Evolutionary conservation across 2,329 filamentous ascomycete species (phyloP).

Genomic region (Sclerotiophoma versabilis): DNA sequence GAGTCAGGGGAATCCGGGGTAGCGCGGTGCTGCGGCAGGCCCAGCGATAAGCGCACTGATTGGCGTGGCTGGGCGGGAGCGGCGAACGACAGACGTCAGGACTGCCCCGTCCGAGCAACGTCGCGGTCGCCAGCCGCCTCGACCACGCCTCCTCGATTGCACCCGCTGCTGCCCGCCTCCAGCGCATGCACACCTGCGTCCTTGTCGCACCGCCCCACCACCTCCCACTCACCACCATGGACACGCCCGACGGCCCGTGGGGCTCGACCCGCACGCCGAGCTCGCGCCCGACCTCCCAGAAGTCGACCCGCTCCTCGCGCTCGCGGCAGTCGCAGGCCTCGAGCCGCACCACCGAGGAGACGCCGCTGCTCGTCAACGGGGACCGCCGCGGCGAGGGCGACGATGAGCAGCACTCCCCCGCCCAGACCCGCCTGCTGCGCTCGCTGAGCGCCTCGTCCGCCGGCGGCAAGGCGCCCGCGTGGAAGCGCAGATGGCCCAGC

Average conservation of each 20-base stretch:
- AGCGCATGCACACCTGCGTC: not conserved
- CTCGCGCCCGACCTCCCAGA: constrained; percentile 48
- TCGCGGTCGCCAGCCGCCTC: not conserved
- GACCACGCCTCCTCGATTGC: not conserved
- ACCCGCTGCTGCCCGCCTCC: not conserved
- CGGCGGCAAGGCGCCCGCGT: constrained; percentile 36
- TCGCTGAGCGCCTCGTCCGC: constrained; percentile 39
- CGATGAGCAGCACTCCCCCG: constrained; percentile 36
- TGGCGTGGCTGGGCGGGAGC: constrained; percentile 3
- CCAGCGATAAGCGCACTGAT: constrained; percentile 6
- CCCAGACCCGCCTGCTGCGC: constrained; percentile 47
- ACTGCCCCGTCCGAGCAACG: not conserved
- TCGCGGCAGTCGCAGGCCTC: constrained; percentile 43
- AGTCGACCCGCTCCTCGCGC: constrained; percentile 44
- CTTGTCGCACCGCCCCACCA: not conserved
- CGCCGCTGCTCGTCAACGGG: constrained; percentile 48
- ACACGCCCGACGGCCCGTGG: constrained; percentile 45
- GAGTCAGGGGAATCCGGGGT: constrained; percentile 20
- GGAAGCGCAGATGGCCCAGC: constrained; percentile 74
- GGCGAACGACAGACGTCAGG: constrained; percentile 6
- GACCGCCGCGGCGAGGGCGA: constrained; percentile 35
- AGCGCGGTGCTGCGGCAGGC: not conserved
- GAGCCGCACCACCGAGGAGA: constrained; percentile 48
- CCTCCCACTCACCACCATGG: constrained; percentile 29
- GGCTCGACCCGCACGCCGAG: constrained; percentile 47